Percentiles rank a stretch among this genome's conserved stretches.
phyloP scores from a whole-genome alignment of 2,329 filamentous ascomycete genomes.

The Paraphaeosphaeria minitans region DNA sequence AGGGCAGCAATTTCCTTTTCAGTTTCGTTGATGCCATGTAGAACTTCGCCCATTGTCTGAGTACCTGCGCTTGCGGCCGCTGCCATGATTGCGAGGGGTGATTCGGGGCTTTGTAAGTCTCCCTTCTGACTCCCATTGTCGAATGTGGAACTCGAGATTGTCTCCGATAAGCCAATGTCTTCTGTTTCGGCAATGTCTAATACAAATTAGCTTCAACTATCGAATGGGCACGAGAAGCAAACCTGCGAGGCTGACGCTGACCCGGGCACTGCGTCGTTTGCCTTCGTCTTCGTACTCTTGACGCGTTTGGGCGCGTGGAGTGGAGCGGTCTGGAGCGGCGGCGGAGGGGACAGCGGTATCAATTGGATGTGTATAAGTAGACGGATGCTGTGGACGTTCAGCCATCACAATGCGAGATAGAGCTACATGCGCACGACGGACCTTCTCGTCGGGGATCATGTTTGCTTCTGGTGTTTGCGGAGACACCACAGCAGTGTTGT shows the following conservation, averaged over 20 bases:
- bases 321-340: constrained; percentile 64
- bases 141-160: constrained; percentile 35
- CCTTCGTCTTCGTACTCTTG: constrained; percentile 70
- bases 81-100: constrained; percentile 14
- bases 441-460: constrained; percentile 46
- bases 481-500: constrained; percentile 45
- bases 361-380: constrained; percentile 70
- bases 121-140: constrained; percentile 42
- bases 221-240: constrained; percentile 29
- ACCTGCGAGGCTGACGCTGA: constrained; percentile 80
- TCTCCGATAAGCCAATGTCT: constrained; percentile 42
- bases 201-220: constrained; percentile 21
- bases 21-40: constrained; percentile 63
- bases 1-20: constrained; percentile 69
- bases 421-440: constrained; percentile 34
- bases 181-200: constrained; percentile 55
- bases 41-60: constrained; percentile 55
- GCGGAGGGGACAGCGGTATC: constrained; percentile 70
- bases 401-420: constrained; percentile 27
- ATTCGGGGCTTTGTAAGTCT: constrained; percentile 37
- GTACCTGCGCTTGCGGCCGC: constrained; percentile 30
- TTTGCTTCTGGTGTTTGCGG: constrained; percentile 46
- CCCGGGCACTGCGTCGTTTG: constrained; percentile 60
- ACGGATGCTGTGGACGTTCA: constrained; percentile 40
- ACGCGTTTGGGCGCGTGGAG: constrained; percentile 81